A percentile compares a stretch with the other conserved stretches of the same genome.
Conservation (phyloP, 768 basidiomycete genomes). For the Lyophyllum semitale region DNA sequence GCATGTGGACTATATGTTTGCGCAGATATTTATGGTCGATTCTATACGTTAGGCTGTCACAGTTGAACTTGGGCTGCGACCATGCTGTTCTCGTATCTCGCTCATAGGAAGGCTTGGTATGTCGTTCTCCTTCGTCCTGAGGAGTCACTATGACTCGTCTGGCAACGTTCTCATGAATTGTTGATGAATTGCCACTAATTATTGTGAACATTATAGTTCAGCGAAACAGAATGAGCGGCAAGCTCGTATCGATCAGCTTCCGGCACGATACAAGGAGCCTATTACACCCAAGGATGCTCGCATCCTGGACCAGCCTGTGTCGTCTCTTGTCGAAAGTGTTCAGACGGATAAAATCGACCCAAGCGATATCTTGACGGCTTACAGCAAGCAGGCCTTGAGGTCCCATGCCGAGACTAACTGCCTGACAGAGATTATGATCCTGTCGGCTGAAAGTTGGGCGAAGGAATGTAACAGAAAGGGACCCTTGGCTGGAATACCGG, state of each 20-base stretch:
- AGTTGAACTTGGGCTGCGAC: too few relatives aligned
- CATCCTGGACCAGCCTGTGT: constrained; percentile 32
- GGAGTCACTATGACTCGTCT: too few relatives aligned
- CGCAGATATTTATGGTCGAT: too few relatives aligned
- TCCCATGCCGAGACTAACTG: constrained; percentile 55
- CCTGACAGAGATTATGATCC: constrained; percentile 56
- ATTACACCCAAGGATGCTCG: constrained; percentile 25
- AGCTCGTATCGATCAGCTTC: constrained; percentile 28
- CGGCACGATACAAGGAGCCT: constrained; percentile 30
- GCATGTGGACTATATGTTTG: too few relatives aligned
- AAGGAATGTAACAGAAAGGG: constrained; percentile 30
- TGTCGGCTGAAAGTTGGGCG: constrained; percentile 33
- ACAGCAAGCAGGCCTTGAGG: constrained; percentile 45
- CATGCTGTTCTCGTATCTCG: constrained; percentile 37
- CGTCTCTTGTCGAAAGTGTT: constrained; percentile 31
- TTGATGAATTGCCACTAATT: too few relatives aligned
- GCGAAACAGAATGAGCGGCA: constrained; percentile 39
- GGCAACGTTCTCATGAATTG: too few relatives aligned
- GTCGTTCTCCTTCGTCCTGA: too few relatives aligned
- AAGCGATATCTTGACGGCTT: constrained; percentile 38
- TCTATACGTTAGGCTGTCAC: too few relatives aligned
- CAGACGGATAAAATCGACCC: constrained; percentile 30
- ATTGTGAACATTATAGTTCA: constrained; percentile 20
- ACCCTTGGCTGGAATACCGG: constrained; percentile 55
- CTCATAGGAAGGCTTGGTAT: constrained; percentile 40